Base-by-base conservation (phyloP, 192 early-diverging fungal species). In the Podochytrium sp. region DNA sequence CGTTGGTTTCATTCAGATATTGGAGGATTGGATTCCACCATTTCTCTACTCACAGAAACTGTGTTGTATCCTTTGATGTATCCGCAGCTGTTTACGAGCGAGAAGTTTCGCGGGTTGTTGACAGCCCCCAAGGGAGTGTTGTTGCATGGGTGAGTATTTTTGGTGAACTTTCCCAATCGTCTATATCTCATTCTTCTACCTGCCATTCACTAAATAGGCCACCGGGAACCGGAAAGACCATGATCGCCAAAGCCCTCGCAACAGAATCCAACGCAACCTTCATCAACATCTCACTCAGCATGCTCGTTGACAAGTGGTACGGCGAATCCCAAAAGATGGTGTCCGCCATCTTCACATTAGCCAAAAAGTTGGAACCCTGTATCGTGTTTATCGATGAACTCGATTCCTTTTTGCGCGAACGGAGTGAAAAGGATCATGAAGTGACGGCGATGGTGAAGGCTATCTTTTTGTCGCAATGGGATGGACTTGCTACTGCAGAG, bases 311-410 rank as follows among this genome's bases (percentile, higher is more conserved):
- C 32, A 74, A 74, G 2, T 74, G 49, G 30, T 65, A 52, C 29
- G 73, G 73, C 25, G 73, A 74, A 62, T 50, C 49, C 49, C 62
- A 74, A 40, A 74, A 96, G 69, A 84, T 99, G 18, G 65, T 66
- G 14, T 83, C 92, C 12, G 98, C 93, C 0, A 82, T 99, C 42
- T 99, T 99, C 74, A 91, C 95, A 2, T 81, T 98, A 32, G 98
- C 98, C 1, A 83, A 88, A 55, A 99, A 99, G 81, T 84, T 99
- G 41, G 90, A 96, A 75, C 98, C 98, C 0, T 83, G 90, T 29
- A 99, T 99, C 65, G 91, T 99, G 27, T 99, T 99, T 77, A 99
- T 99, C 78, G 98, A 99, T 83, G 98, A 99, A 77, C 98, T 99
- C 56, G 98, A 99, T 77, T 93, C 93, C 16, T 98, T 99, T 76